Base-by-base conservation (phyloP, 2,329 filamentous ascomycete genomes). In the Periconia macrospinosa region DNA sequence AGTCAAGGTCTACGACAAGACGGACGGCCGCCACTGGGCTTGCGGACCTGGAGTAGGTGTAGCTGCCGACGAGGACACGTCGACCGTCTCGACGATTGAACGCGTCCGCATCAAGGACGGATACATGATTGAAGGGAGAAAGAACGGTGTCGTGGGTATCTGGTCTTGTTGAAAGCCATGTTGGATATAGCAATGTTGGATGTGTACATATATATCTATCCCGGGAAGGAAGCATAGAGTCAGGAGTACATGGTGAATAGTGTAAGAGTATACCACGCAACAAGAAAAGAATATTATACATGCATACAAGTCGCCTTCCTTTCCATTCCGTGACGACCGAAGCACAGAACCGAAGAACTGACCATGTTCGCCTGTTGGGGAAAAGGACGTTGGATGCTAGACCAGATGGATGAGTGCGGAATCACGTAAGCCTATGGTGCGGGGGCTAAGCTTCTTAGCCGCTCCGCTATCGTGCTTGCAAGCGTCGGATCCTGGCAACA, bases 1-100 rank as follows among this genome's bases (percentile, higher is more conserved):
- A 20, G 92, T 94, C 64, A 99, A 99, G 78, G 89, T 99, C 55
- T 99, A 97, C 77, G 94, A 99, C 78, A 97, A 97, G 81, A 88
- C 91, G 2, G 94, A 99, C 71, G 92, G 92, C 41, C 82, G 91
- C 56, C 94, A 97, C 75, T 99, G 94, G 94, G 91, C 96, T 73
- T 97, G 92, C 75, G 94, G 94, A 49, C 87, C 91, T 2, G 93
- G 92, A 35, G 85, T 89, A 45, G 93, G 92, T 35, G 85, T 89
- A 45, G 82, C 81, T 2, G 73, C 76, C 11, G 87, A 87, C 54
- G 84, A 86, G 18, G 86, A 89, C 49, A 85, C 83, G 13, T 86
- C 84, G 62, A 83, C 54, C 19, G 59, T 72, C 10, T 65, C 72
- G 0, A 65, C 74, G 6, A 87, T 99, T 18, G 92, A 97, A 76